Evolutionary conservation across 129 eudicot species (phyloP).

Genomic region (Flaveria brownii): DNA sequence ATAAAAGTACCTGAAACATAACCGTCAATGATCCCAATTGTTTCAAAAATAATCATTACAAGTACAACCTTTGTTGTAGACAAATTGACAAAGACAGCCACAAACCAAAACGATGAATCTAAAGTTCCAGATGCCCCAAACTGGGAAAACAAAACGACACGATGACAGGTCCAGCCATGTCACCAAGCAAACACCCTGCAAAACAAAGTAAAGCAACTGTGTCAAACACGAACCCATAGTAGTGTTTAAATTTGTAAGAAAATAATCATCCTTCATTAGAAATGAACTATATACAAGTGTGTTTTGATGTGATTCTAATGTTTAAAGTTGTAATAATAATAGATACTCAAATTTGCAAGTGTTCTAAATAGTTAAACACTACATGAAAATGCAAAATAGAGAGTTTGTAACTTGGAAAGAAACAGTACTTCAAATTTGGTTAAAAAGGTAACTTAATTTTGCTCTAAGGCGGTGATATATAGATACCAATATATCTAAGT

Average conservation of each 20-base stretch:
- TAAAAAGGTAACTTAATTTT: neutral
- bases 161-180: constrained; percentile 72
- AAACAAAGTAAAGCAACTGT: constrained; percentile 17
- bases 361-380: neutral
- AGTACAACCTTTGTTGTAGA: constrained; percentile 23
- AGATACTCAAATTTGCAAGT: neutral
- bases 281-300: neutral
- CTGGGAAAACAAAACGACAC: constrained; percentile 53
- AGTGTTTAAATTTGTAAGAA: neutral
- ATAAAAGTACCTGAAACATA: neutral
- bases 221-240: neutral
- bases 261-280: neutral
- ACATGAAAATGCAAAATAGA: neutral
- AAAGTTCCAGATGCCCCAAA: constrained; percentile 29
- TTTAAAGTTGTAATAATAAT: neutral
- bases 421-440: neutral
- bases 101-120: constrained; percentile 25
- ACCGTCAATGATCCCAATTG: neutral
- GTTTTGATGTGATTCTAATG: neutral
- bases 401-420: too few relatives aligned
- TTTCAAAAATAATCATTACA: constrained; percentile 3
- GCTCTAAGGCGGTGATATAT: too few relatives aligned
- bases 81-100: constrained; percentile 14
- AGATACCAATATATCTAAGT: too few relatives aligned
- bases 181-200: constrained; percentile 85